Conservation (phyloP, 495 filamentous ascomycete genomes). For the Neurospora sp. region DNA sequence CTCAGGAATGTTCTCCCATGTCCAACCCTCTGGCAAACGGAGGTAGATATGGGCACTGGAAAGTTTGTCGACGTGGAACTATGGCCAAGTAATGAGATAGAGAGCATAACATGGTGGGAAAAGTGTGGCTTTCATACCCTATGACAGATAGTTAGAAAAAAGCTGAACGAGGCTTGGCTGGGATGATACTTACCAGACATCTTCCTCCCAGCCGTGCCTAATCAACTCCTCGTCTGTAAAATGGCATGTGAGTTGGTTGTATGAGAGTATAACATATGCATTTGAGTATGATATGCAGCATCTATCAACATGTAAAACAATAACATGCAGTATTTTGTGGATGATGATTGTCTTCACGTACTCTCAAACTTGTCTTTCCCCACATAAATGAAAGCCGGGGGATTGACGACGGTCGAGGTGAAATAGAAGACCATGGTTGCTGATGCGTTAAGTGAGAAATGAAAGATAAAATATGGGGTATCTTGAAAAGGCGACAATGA, state of each 20-base stretch:
- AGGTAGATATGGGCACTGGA: conserved; percentile 95
- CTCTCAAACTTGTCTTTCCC: conserved; percentile 99
- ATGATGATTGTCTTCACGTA: conserved; percentile 33
- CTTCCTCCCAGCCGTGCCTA: conserved; percentile 82
- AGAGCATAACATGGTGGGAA: neutral
- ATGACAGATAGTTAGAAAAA: neutral
- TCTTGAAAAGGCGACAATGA: neutral
- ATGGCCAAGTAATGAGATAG: conserved; percentile 1
- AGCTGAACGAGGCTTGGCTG: neutral
- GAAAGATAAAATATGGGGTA: neutral
- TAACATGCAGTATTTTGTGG: neutral
- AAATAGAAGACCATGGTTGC: conserved; percentile 91
- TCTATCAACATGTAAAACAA: neutral
- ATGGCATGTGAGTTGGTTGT: conserved; percentile 11
- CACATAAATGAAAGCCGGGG: conserved; percentile 83
- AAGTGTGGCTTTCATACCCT: conserved; percentile 1
- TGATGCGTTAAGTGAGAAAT: neutral
- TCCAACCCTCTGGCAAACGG: conserved; percentile 67
- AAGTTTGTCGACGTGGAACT: conserved; percentile 98
- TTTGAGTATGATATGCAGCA: neutral
- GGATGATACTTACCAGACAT: conserved; percentile 65
- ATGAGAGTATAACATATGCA: neutral
- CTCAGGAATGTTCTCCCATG: conserved; percentile 73
- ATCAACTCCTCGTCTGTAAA: conserved; percentile 87
- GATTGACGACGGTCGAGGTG: conserved; percentile 60